These are phyloP conservation scores for Clarireedia monteithiana DNA, from an alignment of 2,329 filamentous ascomycete genomes.

Conservation along the genomic window DNA sequence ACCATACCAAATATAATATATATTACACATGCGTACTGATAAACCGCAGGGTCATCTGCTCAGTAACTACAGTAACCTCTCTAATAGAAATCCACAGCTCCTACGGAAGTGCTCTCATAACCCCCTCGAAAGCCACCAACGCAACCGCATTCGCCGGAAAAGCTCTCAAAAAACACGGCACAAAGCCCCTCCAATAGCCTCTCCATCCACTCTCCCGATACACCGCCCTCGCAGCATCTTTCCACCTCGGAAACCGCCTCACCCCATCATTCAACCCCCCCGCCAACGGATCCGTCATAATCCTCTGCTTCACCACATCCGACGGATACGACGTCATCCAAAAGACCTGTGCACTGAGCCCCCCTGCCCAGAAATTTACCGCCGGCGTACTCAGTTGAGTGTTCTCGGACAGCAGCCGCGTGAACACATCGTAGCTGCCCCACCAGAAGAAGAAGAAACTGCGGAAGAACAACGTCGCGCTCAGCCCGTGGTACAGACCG, in stretches of 20 bases:
- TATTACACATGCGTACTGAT: not conserved
- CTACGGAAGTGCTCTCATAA: conserved; percentile 58
- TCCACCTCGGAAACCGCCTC: conserved; percentile 67
- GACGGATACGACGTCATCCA: conserved; percentile 90
- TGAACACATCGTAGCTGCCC: conserved; percentile 86
- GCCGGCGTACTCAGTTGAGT: conserved; percentile 68
- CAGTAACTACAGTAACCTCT: not conserved
- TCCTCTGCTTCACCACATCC: conserved; percentile 89
- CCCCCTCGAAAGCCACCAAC: conserved; percentile 84
- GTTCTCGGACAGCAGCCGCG: conserved; percentile 54
- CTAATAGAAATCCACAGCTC: not conserved
- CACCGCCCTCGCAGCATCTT: conserved; percentile 68
- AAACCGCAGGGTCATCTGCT: too few species aligned
- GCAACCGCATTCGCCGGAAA: conserved; percentile 96
- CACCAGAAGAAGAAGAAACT: conserved; percentile 98
- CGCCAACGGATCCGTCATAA: conserved; percentile 92
- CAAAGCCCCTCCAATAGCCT: conserved; percentile 88
- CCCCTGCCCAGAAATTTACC: conserved; percentile 96
- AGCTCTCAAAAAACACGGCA: conserved; percentile 87
- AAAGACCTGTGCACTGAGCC: conserved; percentile 85
- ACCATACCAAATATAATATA: not conserved
- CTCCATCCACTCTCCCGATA: conserved; percentile 67
- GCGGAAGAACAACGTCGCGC: conserved; percentile 79
- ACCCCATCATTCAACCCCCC: conserved; percentile 59
- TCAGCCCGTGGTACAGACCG: conserved; percentile 81